Percentiles rank a stretch among this genome's conserved stretches.
phyloP scores from a whole-genome alignment of 164 flowering plant species.

The Tetrastigma voinierianum region DNA sequence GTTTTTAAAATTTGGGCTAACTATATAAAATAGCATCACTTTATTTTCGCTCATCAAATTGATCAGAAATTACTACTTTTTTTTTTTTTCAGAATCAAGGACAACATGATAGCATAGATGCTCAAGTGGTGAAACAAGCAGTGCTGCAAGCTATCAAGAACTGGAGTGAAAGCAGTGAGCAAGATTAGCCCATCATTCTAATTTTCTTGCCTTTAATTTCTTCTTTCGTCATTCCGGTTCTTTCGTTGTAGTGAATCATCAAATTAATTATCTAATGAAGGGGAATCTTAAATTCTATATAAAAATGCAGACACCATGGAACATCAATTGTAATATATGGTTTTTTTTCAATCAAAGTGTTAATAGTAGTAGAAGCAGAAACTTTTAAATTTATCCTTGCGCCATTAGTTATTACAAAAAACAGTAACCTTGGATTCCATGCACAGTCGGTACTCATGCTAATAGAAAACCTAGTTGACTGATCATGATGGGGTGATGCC shows the following conservation, averaged over 20 bases:
- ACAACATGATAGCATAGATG: conserved; percentile 41
- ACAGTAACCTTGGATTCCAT: too few relatives aligned
- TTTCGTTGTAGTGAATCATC: not conserved
- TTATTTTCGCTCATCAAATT: not conserved
- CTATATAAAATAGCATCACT: too few relatives aligned
- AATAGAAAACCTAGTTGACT: too few relatives aligned
- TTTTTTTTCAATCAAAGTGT: too few relatives aligned
- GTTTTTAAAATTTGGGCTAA: not conserved
- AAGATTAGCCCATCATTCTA: conserved; percentile 4
- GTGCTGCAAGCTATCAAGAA: conserved; percentile 59
- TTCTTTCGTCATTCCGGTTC: not conserved
- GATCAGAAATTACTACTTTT: not conserved
- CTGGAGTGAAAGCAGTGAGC: conserved; percentile 39
- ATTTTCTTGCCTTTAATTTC: not conserved
- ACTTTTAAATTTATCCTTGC: too few relatives aligned
- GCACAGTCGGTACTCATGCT: too few relatives aligned
- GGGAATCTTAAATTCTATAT: not conserved
- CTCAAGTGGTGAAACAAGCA: conserved; percentile 58
- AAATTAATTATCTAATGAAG: not conserved
- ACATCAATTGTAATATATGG: too few relatives aligned
- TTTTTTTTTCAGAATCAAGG: conserved; percentile 32
- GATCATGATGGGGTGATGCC: too few relatives aligned
- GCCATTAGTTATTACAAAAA: too few relatives aligned
- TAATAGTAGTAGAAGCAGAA: too few relatives aligned
- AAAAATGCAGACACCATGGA: too few relatives aligned